Evolutionary conservation across 768 basidiomycete genomes (phyloP).

Genomic region (Lactarius sanguifluus): DNA sequence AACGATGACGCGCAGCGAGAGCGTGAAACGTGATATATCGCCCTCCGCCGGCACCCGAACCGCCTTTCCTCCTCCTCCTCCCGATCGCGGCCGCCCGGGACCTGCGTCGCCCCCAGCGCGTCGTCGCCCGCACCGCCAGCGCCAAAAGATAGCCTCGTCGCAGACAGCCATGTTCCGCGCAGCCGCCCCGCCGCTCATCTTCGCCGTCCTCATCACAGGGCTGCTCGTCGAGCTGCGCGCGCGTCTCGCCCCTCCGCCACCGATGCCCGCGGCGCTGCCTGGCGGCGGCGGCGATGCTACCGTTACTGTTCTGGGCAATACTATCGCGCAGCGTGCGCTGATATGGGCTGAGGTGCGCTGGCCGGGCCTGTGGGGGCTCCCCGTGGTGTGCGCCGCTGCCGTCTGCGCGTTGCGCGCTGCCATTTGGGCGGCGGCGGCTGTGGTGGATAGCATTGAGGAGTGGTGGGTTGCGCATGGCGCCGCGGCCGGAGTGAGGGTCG

Average conservation of each 20-base stretch:
- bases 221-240: conserved; percentile 16
- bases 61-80: no score
- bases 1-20: no score
- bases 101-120: background rate
- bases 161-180: conserved; percentile 11
- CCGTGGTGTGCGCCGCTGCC: conserved; percentile 5
- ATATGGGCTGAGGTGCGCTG: conserved; percentile 24
- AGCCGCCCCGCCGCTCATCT: conserved; percentile 11
- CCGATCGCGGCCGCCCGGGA: background rate
- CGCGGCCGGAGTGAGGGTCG: conserved; percentile 13
- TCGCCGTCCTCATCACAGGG: conserved; percentile 16
- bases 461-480: background rate
- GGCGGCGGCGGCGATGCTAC: background rate
- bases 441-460: background rate
- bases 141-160: background rate
- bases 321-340: conserved; percentile 13
- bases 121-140: background rate
- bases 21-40: background rate
- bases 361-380: conserved; percentile 20
- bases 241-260: conserved; percentile 10
- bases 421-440: conserved; percentile 4
- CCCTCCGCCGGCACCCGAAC: no score
- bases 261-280: background rate
- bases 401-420: conserved; percentile 1
- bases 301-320: background rate